Conservation (phyloP, 768 basidiomycete species). For the Naganishia randhawae region DNA sequence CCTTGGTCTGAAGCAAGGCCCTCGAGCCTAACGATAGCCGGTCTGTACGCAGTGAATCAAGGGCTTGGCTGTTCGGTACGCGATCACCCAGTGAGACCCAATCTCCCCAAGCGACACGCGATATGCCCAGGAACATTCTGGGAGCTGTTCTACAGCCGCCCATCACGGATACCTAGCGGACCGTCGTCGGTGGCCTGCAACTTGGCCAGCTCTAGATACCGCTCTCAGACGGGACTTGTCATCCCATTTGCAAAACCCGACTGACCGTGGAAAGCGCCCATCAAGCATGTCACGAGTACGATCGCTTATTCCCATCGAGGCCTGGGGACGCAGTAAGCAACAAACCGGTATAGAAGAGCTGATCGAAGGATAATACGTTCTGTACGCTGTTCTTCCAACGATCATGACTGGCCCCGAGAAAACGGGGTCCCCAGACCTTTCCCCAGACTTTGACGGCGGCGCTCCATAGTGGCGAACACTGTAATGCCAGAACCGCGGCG, state of each 20-base stretch:
- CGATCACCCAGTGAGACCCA: neutral
- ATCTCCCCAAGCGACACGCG: neutral
- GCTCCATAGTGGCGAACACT: neutral
- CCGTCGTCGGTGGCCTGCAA: too few relatives aligned
- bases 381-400: neutral
- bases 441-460: neutral
- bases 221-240: conserved; percentile 1
- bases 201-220: too few relatives aligned
- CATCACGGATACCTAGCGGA: neutral
- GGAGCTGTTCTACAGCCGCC: neutral
- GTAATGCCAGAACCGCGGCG: neutral
- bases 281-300: neutral
- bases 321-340: neutral
- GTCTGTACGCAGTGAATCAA: neutral
- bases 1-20: neutral
- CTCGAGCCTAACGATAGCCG: neutral
- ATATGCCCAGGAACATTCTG: neutral
- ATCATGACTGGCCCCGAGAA: neutral
- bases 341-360: neutral
- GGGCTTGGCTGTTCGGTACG: neutral
- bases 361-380: too few relatives aligned
- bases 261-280: neutral
- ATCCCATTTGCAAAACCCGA: neutral
- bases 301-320: too few relatives aligned
- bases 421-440: neutral